Evolutionary conservation across 176 grass and related monocot genomes (phyloP).

Genomic region (Tillandsia leiboldiana): DNA sequence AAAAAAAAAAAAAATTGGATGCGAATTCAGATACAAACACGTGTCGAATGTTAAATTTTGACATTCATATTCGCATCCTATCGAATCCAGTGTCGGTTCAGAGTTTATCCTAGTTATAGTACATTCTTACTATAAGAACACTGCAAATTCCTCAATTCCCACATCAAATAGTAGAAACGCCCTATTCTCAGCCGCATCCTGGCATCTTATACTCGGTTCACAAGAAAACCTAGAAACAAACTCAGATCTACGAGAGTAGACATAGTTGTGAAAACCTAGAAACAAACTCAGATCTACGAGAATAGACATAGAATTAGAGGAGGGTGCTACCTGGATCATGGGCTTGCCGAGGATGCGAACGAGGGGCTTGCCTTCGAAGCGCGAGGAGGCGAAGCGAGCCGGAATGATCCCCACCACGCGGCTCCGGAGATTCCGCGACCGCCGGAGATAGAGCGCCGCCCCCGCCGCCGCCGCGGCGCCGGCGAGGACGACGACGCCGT

Average conservation of each 20-base stretch:
- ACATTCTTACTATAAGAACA: not conserved
- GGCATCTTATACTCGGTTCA: no score
- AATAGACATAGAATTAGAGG: not conserved
- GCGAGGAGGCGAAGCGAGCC: slow-evolving; percentile 82
- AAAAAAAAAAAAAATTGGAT: no score
- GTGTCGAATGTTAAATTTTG: no score
- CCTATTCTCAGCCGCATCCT: no score
- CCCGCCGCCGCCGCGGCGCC: slow-evolving; percentile 10
- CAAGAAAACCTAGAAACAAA: no score
- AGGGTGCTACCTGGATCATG: slow-evolving; percentile 55
- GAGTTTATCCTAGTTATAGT: not conserved
- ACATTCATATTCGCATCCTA: no score
- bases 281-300: no score
- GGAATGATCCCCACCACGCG: slow-evolving; percentile 74
- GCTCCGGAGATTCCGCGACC: slow-evolving; percentile 42
- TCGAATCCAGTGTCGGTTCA: no score
- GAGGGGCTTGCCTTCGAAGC: slow-evolving; percentile 86
- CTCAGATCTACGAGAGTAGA: not conserved
- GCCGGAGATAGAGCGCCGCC: slow-evolving; percentile 27
- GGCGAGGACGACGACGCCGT: slow-evolving; percentile 37
- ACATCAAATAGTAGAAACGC: not conserved
- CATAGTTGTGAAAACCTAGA: no score
- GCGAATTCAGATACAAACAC: no score
- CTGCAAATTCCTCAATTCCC: not conserved
- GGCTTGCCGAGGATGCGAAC: slow-evolving; percentile 70